Evolutionary conservation across 2,329 filamentous ascomycete genomes (phyloP).

Genomic region (Talaromyces sp.): DNA sequence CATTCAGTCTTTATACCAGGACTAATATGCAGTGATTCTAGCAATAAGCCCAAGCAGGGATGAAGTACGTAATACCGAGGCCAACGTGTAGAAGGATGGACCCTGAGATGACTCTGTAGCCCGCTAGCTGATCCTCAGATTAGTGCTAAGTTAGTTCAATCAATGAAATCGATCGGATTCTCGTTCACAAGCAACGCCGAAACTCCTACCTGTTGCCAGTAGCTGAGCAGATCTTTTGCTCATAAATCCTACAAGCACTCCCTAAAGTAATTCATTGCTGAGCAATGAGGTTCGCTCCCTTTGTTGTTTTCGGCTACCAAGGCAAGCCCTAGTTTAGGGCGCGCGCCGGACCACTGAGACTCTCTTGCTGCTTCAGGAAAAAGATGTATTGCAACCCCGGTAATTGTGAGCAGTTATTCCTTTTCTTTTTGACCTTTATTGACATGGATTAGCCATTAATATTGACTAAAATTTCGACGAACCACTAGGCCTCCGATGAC

Average conservation of each 20-base stretch:
- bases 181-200: not conserved
- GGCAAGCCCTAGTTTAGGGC: not conserved
- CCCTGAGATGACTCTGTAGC: not conserved
- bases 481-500: not conserved
- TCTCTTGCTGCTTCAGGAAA: not conserved
- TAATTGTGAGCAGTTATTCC: not conserved
- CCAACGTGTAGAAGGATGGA: not conserved
- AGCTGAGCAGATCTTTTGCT: not conserved
- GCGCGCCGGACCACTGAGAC: not conserved
- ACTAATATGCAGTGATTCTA: not conserved
- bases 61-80: not conserved
- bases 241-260: slow-evolving; percentile 4
- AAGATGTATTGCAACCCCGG: not conserved
- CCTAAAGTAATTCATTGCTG: not conserved
- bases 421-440: not conserved
- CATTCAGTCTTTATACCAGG: not conserved
- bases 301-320: not conserved
- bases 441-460: not conserved
- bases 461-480: not conserved
- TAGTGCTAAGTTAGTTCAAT: not conserved
- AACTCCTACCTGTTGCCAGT: not conserved
- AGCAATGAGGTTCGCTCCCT: not conserved
- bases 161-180: not conserved
- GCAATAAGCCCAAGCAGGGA: not conserved
- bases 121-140: not conserved